Base-by-base conservation (phyloP, 2,329 filamentous ascomycete species). In the Hyphodiscus sp. region DNA sequence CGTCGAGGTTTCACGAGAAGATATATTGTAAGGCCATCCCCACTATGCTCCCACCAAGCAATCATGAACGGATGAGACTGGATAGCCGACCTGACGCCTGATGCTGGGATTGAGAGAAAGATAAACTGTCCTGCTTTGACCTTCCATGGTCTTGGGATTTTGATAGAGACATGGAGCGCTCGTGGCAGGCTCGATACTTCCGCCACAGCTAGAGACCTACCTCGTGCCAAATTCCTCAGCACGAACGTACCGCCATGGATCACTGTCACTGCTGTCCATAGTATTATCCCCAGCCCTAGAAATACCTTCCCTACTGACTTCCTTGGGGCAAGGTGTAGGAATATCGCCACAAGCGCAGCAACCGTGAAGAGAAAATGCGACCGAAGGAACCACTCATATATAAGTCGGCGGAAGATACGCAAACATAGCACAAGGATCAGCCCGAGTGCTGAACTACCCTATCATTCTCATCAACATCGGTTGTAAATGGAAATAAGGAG, bases 11-110 rank as follows among this genome's bases (percentile, higher is more conserved):
- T 51, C 1, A 60, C 47, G 9, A 60, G 45, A 23, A 59, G 47
- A 10, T 48, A 52, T 20, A 61, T 55, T 18, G 20, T 57, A 2
- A 59, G 38, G 13, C 57, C 50, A 15, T 49, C 49, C 19, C 18
- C 2, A 43, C 51, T 49, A 15, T 42, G 49, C 19, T 61, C 48
- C 54, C 41, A 61, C 53, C 38, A 61, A 2, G 49, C 47, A 49
- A 61, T 59, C 29, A 61, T 54, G 48, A 61, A 61, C 16, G 49
- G 47, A 47, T 59, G 49, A 23, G 52, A 41, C 41, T 20, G 42
- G 18, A 59, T n/a, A n/a, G n/a, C n/a, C n/a, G 29, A 4, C 49
- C 44, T 8, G 23, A 58, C 44, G 15, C 53, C 44, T 47, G 54
- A 44, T 49, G 20, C 47, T 19, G 56, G 58, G 20, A 58, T 58